phyloP scores from a whole-genome alignment of 83 land plant species.

The Picea abies region DNA sequence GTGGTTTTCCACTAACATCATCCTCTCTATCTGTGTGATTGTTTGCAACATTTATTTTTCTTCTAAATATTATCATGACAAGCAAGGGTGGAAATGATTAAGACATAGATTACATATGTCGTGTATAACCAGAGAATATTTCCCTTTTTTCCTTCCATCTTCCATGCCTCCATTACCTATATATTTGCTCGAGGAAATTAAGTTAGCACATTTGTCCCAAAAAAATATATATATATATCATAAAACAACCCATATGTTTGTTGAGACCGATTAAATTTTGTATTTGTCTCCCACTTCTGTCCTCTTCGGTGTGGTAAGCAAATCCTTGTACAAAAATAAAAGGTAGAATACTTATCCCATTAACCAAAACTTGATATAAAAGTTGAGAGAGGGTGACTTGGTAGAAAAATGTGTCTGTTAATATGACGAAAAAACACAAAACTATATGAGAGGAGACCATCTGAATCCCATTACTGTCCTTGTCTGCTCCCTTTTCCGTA shows the following conservation, averaged over 20 bases:
- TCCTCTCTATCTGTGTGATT: background rate
- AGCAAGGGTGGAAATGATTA: background rate
- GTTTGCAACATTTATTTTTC: conserved; percentile 5
- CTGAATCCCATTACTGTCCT: conserved; percentile 4
- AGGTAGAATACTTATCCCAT: background rate
- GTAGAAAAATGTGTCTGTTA: background rate
- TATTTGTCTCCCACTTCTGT: background rate
- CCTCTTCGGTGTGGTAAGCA: background rate
- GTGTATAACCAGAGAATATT: conserved; percentile 8
- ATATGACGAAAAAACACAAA: background rate
- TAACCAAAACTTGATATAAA: background rate
- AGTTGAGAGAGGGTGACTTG: background rate
- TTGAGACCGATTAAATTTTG: background rate
- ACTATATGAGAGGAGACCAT: too few relatives aligned
- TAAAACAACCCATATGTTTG: background rate
- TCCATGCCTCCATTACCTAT: background rate
- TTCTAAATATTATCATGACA: background rate
- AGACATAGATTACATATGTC: conserved; percentile 4
- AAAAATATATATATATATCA: too few relatives aligned
- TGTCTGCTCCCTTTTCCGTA: background rate
- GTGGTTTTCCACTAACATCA: background rate
- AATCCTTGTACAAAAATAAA: background rate
- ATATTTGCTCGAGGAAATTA: background rate
- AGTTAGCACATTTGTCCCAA: background rate
- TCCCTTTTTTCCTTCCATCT: background rate